A percentile compares a stretch with the other conserved stretches of the same genome.
Evolutionary conservation across 2,329 filamentous ascomycete species (phyloP).

Genomic region (Plenodomus biglobosus): DNA sequence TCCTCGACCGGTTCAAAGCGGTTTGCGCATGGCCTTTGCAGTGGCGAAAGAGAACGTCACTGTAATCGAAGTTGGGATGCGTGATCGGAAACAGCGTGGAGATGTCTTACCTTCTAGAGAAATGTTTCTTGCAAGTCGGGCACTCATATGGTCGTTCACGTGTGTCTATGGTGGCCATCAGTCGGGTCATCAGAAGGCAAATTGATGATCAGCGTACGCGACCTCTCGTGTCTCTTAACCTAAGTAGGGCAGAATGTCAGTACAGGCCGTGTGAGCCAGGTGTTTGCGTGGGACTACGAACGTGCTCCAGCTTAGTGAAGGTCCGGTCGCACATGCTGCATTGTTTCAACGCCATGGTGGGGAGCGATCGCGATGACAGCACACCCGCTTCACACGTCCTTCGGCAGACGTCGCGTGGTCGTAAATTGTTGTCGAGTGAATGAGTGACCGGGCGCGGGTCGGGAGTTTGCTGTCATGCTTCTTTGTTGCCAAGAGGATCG

Average conservation of each 20-base stretch:
- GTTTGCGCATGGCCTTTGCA: slow-evolving; percentile 54
- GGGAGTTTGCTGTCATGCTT: slow-evolving; percentile 14
- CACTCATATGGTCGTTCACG: slow-evolving; percentile 59
- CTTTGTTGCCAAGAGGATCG: slow-evolving; percentile 20
- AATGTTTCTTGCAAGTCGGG: slow-evolving; percentile 56
- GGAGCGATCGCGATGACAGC: not conserved
- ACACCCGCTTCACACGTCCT: slow-evolving; percentile 5
- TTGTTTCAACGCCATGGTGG: slow-evolving; percentile 42
- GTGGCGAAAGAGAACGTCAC: slow-evolving; percentile 55
- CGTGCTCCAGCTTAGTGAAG: slow-evolving; percentile 53
- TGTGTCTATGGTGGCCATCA: slow-evolving; percentile 48
- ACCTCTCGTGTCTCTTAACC: slow-evolving; percentile 58
- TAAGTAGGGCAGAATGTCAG: slow-evolving; percentile 41
- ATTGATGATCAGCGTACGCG: slow-evolving; percentile 47
- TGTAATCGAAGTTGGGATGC: slow-evolving; percentile 30
- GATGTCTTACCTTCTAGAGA: slow-evolving; percentile 53
- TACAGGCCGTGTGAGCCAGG: not conserved
- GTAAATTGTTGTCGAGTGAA: slow-evolving; percentile 12
- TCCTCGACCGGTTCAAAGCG: slow-evolving; percentile 40
- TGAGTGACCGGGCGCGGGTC: slow-evolving; percentile 19
- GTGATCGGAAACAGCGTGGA: slow-evolving; percentile 12
- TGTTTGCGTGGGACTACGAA: slow-evolving; percentile 3
- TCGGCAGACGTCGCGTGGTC: slow-evolving; percentile 5
- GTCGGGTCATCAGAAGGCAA: slow-evolving; percentile 6
- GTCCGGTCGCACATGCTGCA: slow-evolving; percentile 54